Percentiles rank a stretch among this genome's conserved stretches.
Evolutionary conservation across 78 protist genomes (phyloP).

Genomic region (Dictyostelium firmibasis): DNA sequence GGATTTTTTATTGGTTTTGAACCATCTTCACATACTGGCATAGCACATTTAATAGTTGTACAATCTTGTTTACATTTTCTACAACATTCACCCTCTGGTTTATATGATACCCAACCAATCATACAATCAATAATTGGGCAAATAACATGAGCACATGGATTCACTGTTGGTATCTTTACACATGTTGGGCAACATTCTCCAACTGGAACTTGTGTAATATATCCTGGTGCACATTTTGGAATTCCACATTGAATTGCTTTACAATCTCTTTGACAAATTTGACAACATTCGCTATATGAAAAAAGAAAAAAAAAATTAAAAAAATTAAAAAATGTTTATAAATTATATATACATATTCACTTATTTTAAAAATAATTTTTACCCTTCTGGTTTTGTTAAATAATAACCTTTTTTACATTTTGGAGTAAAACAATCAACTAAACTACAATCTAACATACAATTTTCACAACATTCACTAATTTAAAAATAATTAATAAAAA

Average conservation of each 20-base stretch:
- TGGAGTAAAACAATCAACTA: neutral
- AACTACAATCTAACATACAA: neutral
- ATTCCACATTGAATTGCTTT: neutral
- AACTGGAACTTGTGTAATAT: neutral
- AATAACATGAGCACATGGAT: neutral
- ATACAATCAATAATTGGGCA: constrained; percentile 10
- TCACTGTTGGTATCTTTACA: neutral
- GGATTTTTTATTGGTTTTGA: neutral
- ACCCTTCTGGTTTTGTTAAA: neutral
- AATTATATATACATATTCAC: too few relatives aligned
- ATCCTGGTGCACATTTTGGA: constrained; percentile 8
- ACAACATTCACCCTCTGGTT: neutral
- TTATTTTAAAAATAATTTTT: neutral
- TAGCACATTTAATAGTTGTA: neutral
- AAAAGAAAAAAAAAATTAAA: too few relatives aligned
- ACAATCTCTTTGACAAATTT: neutral
- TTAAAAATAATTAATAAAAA: too few relatives aligned
- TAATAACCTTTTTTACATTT: neutral
- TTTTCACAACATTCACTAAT: neutral
- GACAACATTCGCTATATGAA: neutral
- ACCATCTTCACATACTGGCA: neutral
- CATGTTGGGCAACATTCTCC: neutral
- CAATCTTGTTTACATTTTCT: neutral
- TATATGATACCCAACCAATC: neutral
- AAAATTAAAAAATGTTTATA: too few relatives aligned